These are phyloP conservation scores for Russula sp. DNA, from an alignment of 768 basidiomycete genomes.

Conservation along the genomic window DNA sequence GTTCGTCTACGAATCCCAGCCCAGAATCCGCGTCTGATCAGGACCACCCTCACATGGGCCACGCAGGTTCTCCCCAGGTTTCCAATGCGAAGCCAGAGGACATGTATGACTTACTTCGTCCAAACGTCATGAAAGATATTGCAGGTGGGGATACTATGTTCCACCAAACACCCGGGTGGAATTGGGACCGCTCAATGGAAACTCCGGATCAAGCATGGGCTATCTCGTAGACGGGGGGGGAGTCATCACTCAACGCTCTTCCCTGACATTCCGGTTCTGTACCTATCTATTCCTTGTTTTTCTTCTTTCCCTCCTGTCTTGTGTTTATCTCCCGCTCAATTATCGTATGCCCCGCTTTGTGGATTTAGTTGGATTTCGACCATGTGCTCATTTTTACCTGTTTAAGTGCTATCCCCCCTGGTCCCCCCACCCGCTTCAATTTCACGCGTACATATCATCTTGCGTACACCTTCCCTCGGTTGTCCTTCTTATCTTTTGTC, in stretches of 20 bases:
- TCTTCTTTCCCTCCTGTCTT: constrained; percentile 12
- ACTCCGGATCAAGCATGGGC: constrained; percentile 67
- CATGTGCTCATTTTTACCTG: constrained; percentile 20
- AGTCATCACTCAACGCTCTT: not conserved
- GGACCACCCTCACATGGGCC: constrained; percentile 37
- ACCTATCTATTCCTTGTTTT: constrained; percentile 16
- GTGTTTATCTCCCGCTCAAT: constrained; percentile 21
- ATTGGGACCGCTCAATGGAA: constrained; percentile 67
- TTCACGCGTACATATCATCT: constrained; percentile 20
- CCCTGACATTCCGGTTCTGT: constrained; percentile 25
- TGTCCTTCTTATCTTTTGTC: constrained; percentile 13
- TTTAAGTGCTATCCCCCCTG: constrained; percentile 18
- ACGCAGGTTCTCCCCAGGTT: constrained; percentile 33
- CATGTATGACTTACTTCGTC: constrained; percentile 43
- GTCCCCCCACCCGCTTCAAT: constrained; percentile 22
- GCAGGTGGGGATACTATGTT: constrained; percentile 72
- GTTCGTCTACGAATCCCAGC: constrained; percentile 70
- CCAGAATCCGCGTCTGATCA: constrained; percentile 68
- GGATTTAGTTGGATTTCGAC: constrained; percentile 24
- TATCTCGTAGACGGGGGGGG: constrained; percentile 43
- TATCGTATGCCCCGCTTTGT: constrained; percentile 19
- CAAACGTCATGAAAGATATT: constrained; percentile 62
- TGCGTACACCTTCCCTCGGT: constrained; percentile 6
- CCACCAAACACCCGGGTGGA: constrained; percentile 55
- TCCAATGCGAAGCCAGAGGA: constrained; percentile 44